Evolutionary conservation across 2,329 filamentous ascomycete genomes (phyloP), one percentile per base, ranked within the genome.

Genomic region (Myriangium duriaei): DNA sequence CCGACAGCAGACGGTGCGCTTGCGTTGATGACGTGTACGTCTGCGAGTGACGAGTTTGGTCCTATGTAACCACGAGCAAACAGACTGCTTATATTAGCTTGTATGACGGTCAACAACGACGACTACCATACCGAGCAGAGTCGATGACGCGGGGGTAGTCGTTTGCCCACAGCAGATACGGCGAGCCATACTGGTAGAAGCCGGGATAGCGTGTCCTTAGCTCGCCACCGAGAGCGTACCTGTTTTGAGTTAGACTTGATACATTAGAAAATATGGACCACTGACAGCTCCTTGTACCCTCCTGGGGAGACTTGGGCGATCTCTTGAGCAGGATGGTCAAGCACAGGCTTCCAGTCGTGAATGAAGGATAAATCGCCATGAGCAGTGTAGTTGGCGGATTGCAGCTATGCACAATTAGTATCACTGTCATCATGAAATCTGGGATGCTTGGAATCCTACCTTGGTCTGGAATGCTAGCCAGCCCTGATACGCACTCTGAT

Each of bases 111-210:
- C 18, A n/a, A 2, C 10, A 3, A 9, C n/a, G n/a, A 24, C 11
- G 10, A 12, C n/a, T n/a, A 4, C 12, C 28, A 26, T 31, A 39
- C 42, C 39, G 39, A 10, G 74, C 74, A 2, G 74, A 76, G 51
- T 79, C 71, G 9, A 79, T 59, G 1, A 77, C 74, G 4, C 73
- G 67, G 4, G 49, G 53, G 52, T 80, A 80, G 47, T 75, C 71
- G 51, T 81, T 81, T 12, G 74, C 68, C 72, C 74, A 81, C 5
- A 76, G 67, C 6, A 68, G 60, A 47, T 79, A 78, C 2, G 61
- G 58, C 1, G 56, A 59, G 39, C 64, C 62, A 41, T 67, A 59
- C 16, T 58, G 49, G 43, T 68, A 67, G 12, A 79, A 62, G 26
- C 67, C 53, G 0, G 65, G 61, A 48, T 67, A 69, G 47, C 54